Conservation (phyloP, 257 asterid genomes). For the Solanum rostratum region DNA sequence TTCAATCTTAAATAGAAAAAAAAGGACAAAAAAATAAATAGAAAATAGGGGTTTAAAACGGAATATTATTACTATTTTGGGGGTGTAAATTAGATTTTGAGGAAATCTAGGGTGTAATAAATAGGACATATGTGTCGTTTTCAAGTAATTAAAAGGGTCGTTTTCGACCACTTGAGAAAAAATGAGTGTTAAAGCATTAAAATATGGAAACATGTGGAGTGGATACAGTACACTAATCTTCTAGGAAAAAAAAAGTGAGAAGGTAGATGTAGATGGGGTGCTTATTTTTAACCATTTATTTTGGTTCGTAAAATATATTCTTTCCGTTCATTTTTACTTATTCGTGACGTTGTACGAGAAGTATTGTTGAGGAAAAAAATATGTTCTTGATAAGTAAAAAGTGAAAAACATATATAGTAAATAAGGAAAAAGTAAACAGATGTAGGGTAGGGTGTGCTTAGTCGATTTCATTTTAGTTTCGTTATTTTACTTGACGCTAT, state of each 20-base stretch:
- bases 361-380: no score
- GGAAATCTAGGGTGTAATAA: not conserved
- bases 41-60: not conserved
- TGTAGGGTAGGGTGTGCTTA: no score
- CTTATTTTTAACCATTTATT: conserved; percentile 7
- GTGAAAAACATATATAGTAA: no score
- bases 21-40: not conserved
- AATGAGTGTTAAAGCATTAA: not conserved
- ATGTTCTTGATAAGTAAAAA: no score
- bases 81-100: not conserved
- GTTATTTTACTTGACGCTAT: no score
- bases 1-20: not conserved
- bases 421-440: no score
- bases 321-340: no score
- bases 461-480: no score
- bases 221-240: conserved; percentile 9
- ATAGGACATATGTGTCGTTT: not conserved
- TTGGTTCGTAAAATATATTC: not conserved
- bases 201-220: conserved; percentile 14
- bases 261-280: not conserved
- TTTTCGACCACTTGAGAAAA: not conserved
- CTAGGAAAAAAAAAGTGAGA: not conserved
- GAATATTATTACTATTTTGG: not conserved
- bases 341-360: no score
- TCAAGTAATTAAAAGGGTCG: not conserved